Conservation (phyloP, 768 basidiomycete genomes). For the Termitomyces sp. region DNA sequence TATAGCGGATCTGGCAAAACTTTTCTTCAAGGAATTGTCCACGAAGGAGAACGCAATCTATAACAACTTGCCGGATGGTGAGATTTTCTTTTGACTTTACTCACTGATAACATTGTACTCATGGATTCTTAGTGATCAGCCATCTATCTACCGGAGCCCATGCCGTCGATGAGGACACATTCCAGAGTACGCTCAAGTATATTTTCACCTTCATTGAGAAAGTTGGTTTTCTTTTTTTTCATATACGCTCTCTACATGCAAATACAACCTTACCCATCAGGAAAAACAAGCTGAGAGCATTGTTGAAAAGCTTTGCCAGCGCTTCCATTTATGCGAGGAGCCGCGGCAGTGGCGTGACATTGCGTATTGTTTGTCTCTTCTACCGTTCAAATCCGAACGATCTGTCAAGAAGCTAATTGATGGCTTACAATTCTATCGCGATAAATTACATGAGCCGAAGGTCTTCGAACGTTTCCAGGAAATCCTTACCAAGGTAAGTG, state of each 20-base stretch:
- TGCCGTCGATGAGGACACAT: slow-evolving; percentile 87
- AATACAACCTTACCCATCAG: slow-evolving; percentile 30
- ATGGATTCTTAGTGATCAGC: slow-evolving; percentile 66
- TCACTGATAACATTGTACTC: slow-evolving; percentile 1
- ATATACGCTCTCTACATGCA: neutral
- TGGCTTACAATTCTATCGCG: slow-evolving; percentile 86
- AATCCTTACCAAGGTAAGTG: slow-evolving; percentile 78
- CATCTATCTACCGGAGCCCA: slow-evolving; percentile 88
- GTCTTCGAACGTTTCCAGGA: slow-evolving; percentile 84
- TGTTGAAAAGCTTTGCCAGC: slow-evolving; percentile 95
- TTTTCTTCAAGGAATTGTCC: slow-evolving; percentile 95
- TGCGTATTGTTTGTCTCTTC: slow-evolving; percentile 87
- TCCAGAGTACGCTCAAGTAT: slow-evolving; percentile 89
- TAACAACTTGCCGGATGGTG: slow-evolving; percentile 95
- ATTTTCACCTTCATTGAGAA: slow-evolving; percentile 98
- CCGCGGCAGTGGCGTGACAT: slow-evolving; percentile 97
- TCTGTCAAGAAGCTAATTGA: slow-evolving; percentile 97
- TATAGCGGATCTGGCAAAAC: slow-evolving; percentile 90
- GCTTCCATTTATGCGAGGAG: slow-evolving; percentile 85
- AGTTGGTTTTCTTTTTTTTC: slow-evolving; percentile 33
- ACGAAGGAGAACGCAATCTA: slow-evolving; percentile 99
- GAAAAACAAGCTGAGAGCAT: slow-evolving; percentile 98
- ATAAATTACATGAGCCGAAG: slow-evolving; percentile 85
- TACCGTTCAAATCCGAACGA: slow-evolving; percentile 96
- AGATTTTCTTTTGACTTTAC: slow-evolving; percentile 12